Evolutionary conservation across 148 eudicot genomes (phyloP), one percentile per base, ranked within the genome.

Genomic region (Camellia japonica): DNA sequence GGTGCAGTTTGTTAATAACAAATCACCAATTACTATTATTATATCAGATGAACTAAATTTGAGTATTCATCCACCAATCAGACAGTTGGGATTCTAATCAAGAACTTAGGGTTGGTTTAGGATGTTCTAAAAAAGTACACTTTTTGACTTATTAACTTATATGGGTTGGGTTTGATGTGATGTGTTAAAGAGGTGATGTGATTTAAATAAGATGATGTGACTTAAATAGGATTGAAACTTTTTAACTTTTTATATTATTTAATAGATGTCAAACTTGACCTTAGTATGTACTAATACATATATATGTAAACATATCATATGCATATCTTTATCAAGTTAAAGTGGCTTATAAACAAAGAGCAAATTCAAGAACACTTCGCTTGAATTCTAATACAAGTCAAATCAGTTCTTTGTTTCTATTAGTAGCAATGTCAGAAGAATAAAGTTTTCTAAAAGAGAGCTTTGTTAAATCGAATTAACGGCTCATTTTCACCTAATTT

Each of bases 341-440:
- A 79, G 80, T 85, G 83, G 81, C 83, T 82, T 82, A 43, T 59
- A 80, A 76, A 79, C 83, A 80, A 80, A 84, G 82, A 47, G 73
- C 3, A 54, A 20, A 75, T 61, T 68, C 41, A 44, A 23, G 15
- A 60, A 55, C 16, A 30, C 15, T 51, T 83, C 62, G 66, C 89
- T 87, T 87, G 76, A 77, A 80, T 77, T 84, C 54, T 13, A 87
- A 84, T 80, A 58, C 85, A 87, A 84, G 80, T 79, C 66, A 80
- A 43, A 10, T 56, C 30, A 42, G 42, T 18, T 62, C 70, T 65
- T 65, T 73, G 70, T 41, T 71, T 79, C 52, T 38, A 12, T 23
- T 56, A 63, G 12, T 70, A 52, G 72, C 75, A 60, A 73, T 71
- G 43, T 42, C n/a, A 43, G 20, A 3, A 38, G 78, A 12, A 18